Evolutionary conservation across 1,139 yeast genomes (phyloP).

Genomic region (Meyerozyma guilliermondii): DNA sequence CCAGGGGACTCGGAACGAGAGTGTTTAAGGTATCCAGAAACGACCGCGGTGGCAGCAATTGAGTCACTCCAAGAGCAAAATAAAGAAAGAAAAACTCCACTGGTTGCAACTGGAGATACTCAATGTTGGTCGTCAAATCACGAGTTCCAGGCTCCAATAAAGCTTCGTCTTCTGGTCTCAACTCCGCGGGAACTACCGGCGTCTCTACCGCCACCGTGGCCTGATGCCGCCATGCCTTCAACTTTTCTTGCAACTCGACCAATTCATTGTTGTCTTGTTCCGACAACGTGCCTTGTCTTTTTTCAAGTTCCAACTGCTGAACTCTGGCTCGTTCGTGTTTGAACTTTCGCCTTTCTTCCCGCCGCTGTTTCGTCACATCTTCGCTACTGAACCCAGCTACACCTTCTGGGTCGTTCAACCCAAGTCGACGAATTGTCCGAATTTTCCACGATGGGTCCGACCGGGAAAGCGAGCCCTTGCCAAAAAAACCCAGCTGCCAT

Average conservation of each 20-base stretch:
- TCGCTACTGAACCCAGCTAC: constrained; percentile 39
- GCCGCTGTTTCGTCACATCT: constrained; percentile 68
- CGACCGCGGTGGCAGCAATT: constrained; percentile 13
- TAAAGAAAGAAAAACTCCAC: constrained; percentile 68
- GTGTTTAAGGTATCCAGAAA: neutral
- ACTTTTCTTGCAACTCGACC: constrained; percentile 19
- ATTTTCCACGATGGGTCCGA: constrained; percentile 88
- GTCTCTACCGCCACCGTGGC: constrained; percentile 8
- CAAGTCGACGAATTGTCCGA: constrained; percentile 49
- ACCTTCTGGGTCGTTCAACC: constrained; percentile 35
- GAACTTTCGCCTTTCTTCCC: constrained; percentile 69
- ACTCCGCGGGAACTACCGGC: constrained; percentile 7
- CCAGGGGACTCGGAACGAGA: constrained; percentile 11
- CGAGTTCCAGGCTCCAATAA: constrained; percentile 24
- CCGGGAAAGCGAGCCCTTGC: constrained; percentile 84
- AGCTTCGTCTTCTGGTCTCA: constrained; percentile 31
- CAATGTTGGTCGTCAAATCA: constrained; percentile 40
- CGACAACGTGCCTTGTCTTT: constrained; percentile 20
- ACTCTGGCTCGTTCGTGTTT: constrained; percentile 48
- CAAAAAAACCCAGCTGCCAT: constrained; percentile 90
- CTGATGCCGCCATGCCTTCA: constrained; percentile 18
- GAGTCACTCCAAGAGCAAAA: constrained; percentile 43
- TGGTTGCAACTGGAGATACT: constrained; percentile 68
- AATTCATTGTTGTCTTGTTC: constrained; percentile 22
- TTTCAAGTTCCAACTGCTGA: constrained; percentile 31